Base-by-base conservation (phyloP, 2,329 filamentous ascomycete species). In the Lecanicillium sp. region DNA sequence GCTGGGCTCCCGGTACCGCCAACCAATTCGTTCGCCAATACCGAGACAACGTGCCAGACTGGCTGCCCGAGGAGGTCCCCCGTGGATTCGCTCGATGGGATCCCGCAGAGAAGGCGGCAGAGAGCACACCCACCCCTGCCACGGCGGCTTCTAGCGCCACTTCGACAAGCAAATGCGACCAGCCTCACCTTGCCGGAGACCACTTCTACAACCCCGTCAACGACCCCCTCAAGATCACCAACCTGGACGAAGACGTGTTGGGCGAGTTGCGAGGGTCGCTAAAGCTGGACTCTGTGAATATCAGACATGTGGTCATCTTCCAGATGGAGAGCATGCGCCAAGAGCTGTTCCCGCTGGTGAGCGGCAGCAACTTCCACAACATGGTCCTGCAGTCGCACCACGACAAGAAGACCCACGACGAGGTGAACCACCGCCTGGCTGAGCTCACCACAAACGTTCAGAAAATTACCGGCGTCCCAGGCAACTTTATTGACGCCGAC, bases 261-360 rank as follows among this genome's bases (percentile, higher is more conserved):
- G 39, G 43, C 13, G 39, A 46, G 4, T 35, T 50, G 10, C 25
- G 40, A 18, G 44, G 40, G 20, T 41, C 42, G 11, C 34, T 50
- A 12, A 29, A 39, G 11, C 28, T 43, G 5, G 46, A 38, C 4
- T 39, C 39, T 11, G 44, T 58, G 20, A 55, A 54, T 31, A 60
- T 63, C 41, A 60, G 60, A 42, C 59, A 63, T 35, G 49, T 63
- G 6, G 47, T 63, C 17, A 43, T 57, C 13, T 37, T 63, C 4
- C 58, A 59, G 22, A 46, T 63, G 20, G 60, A 59, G 47, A 65
- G 52, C 43, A 62, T 50, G 22, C 58, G 49, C 29, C 54, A 50
- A 1, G 59, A 63, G 37, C 47, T 63, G 10, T 63, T 61, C 32
- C 60, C 60, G 1, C 40, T 63, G 20, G 55, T 57, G 15, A 51